A percentile compares a stretch with the other conserved stretches of the same genome.
Evolutionary conservation across 805 yeast species (phyloP).

Genomic region (Teunomyces kruisii): DNA sequence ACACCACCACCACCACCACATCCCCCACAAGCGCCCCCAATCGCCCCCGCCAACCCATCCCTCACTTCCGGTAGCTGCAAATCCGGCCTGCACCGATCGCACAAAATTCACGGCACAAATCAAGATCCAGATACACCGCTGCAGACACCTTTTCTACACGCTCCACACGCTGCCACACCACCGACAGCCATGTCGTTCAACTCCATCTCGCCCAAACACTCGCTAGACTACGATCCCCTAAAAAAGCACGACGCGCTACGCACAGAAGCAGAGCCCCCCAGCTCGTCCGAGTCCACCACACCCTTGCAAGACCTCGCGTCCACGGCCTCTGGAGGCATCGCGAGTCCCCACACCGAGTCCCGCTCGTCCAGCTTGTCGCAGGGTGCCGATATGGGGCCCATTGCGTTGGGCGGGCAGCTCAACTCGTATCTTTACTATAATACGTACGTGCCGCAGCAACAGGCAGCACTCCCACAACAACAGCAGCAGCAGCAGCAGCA

Average conservation of each 20-base stretch:
- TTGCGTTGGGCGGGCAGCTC: background rate
- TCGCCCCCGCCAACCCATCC: no score
- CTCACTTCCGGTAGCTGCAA: no score
- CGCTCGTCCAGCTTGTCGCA: background rate
- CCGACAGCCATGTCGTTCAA: background rate
- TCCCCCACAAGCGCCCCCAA: no score
- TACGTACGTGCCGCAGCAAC: background rate
- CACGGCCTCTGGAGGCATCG: background rate
- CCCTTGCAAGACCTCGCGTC: background rate
- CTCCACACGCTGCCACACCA: background rate
- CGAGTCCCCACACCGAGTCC: conserved; percentile 1
- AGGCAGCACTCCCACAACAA: conserved; percentile 2
- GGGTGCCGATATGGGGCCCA: background rate
- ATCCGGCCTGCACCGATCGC: no score
- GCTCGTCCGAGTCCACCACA: background rate
- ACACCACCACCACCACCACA: no score
- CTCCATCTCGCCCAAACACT: background rate
- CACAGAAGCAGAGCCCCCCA: background rate
- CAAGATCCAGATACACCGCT: no score
- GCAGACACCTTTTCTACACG: no score
- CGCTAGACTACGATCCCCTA: background rate
- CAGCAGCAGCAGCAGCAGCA: conserved; percentile 2
- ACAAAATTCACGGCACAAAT: no score
- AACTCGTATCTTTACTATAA: background rate
- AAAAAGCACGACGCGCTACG: background rate